Conservation (phyloP, 2,329 filamentous ascomycete genomes). For the Ilyonectria robusta region DNA sequence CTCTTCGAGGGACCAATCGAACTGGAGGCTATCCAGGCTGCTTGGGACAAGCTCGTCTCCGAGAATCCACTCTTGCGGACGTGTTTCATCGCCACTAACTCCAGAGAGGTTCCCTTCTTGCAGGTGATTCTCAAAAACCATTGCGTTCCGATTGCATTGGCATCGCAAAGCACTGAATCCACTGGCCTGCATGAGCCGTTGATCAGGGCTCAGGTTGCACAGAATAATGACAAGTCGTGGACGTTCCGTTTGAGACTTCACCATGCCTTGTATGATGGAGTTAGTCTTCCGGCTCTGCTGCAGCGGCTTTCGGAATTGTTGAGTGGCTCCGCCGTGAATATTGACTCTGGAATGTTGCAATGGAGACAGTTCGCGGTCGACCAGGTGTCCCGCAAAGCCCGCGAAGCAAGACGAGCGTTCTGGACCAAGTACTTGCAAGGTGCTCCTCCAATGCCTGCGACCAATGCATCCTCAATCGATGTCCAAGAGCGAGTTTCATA, state of each 20-base stretch:
- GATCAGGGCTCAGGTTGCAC: conserved; percentile 26
- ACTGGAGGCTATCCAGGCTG: conserved; percentile 60
- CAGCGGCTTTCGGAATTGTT: conserved; percentile 47
- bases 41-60: conserved; percentile 73
- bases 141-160: conserved; percentile 20
- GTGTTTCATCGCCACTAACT: conserved; percentile 68
- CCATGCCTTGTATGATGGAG: conserved; percentile 89
- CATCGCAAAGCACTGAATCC: background rate
- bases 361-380: conserved; percentile 48
- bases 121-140: conserved; percentile 69
- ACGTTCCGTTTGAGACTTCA: conserved; percentile 75
- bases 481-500: conserved; percentile 39
- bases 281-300: conserved; percentile 79
- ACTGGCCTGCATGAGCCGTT: conserved; percentile 25
- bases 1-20: conserved; percentile 58
- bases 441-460: background rate
- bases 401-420: conserved; percentile 50
- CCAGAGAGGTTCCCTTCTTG: conserved; percentile 66
- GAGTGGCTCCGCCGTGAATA: background rate
- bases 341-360: conserved; percentile 25
- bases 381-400: conserved; percentile 21
- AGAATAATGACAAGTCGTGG: conserved; percentile 41
- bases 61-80: conserved; percentile 79
- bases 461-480: conserved; percentile 3
- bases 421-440: conserved; percentile 59